phyloP scores from a whole-genome alignment of 169 alveolate genomes.

The Plasmodium yoelii region DNA sequence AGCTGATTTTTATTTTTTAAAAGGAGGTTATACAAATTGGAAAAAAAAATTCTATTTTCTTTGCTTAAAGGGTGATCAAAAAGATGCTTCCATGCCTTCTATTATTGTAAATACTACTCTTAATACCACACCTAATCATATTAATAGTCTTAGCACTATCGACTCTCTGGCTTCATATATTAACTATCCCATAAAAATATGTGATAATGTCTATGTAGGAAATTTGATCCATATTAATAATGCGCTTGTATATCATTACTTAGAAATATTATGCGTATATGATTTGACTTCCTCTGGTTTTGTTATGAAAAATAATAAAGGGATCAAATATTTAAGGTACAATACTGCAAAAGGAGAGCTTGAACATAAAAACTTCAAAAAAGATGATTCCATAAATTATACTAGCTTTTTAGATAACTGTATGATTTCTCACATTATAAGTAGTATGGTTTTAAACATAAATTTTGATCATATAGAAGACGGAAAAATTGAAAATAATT shows the following conservation, averaged over 20 bases:
- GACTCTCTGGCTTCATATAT: not conserved
- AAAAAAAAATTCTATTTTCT: slow-evolving; percentile 53
- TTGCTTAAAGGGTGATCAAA: slow-evolving; percentile 9
- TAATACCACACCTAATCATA: too few species aligned
- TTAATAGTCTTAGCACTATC: too few species aligned
- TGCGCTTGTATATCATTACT: slow-evolving; percentile 7
- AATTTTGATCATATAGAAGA: not conserved
- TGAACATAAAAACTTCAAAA: slow-evolving; percentile 22
- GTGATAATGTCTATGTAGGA: slow-evolving; percentile 43
- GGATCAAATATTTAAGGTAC: slow-evolving; percentile 26
- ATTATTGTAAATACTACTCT: not conserved
- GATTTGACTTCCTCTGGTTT: slow-evolving; percentile 67
- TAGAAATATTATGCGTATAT: slow-evolving; percentile 41
- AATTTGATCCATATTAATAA: slow-evolving; percentile 35
- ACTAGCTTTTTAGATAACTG: slow-evolving; percentile 20
- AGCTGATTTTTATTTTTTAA: slow-evolving; percentile 55
- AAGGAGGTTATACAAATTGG: slow-evolving; percentile 56
- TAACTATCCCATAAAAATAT: slow-evolving; percentile 56
- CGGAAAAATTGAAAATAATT: not conserved
- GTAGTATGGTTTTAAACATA: slow-evolving; percentile 10
- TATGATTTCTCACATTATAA: slow-evolving; percentile 35
- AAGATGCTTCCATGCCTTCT: not conserved
- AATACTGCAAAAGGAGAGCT: slow-evolving; percentile 8
- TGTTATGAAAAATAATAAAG: slow-evolving; percentile 7
- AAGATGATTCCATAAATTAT: slow-evolving; percentile 20